Percentiles rank a stretch among this genome's conserved stretches.
These are phyloP conservation scores for Vigna trinervia DNA, from an alignment of 306 rosid genomes.

Conservation along the genomic window DNA sequence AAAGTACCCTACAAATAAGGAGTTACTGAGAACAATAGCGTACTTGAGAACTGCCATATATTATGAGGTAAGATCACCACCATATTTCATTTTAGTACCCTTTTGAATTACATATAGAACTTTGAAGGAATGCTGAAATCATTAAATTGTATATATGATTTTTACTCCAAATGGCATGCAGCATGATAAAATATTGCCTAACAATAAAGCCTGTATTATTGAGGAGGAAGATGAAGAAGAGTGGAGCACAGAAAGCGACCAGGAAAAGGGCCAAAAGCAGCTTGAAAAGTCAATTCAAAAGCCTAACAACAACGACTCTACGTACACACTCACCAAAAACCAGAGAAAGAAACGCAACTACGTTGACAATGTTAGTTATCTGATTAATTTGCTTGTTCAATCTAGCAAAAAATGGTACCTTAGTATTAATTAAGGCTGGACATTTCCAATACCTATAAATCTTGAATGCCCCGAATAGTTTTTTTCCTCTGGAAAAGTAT, in stretches of 20 bases:
- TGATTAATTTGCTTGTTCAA: not conserved
- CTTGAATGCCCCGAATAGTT: not conserved
- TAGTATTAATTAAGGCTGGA: no score
- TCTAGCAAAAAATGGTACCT: not conserved
- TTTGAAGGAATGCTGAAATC: not conserved
- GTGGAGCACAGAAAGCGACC: slow-evolving; percentile 31
- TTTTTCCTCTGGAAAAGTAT: no score
- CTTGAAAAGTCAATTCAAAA: slow-evolving; percentile 26
- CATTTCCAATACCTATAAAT: no score
- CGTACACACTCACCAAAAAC: not conserved
- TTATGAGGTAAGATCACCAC: slow-evolving; percentile 10
- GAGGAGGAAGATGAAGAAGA: slow-evolving; percentile 32
- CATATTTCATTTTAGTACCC: not conserved
- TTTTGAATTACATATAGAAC: not conserved
- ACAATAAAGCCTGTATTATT: not conserved
- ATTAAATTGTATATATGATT: not conserved
- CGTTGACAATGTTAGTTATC: slow-evolving; percentile 8
- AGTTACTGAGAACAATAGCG: not conserved
- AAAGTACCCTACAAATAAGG: slow-evolving; percentile 11
- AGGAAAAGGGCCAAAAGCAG: slow-evolving; percentile 22
- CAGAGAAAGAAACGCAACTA: slow-evolving; percentile 10
- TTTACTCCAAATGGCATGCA: not conserved
- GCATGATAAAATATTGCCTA: not conserved
- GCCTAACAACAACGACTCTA: not conserved
- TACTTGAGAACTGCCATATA: not conserved